Percentiles rank a stretch among this genome's conserved stretches.
Evolutionary conservation across 2,329 filamentous ascomycete species (phyloP).

Genomic region (Monosporascus sp.): DNA sequence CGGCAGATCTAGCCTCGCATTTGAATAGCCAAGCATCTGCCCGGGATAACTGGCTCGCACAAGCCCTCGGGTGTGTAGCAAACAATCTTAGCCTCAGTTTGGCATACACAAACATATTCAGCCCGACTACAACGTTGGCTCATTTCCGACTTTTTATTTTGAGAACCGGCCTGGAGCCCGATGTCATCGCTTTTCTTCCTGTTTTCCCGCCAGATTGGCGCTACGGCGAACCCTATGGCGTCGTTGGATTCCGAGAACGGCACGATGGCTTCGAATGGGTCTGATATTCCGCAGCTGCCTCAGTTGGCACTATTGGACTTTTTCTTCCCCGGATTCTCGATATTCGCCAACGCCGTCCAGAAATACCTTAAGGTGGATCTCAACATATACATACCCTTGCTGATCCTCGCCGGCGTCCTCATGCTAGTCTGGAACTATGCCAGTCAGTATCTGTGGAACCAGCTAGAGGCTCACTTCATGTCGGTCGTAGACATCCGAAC

Average conservation of each 20-base stretch:
- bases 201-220: background rate
- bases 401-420: slow-evolving; percentile 46
- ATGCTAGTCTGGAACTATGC: slow-evolving; percentile 50
- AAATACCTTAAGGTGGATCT: slow-evolving; percentile 58
- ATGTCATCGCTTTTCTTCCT: background rate
- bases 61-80: too few species aligned
- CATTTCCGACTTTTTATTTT: background rate
- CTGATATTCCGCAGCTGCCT: slow-evolving; percentile 16
- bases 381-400: slow-evolving; percentile 54
- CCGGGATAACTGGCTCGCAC: too few species aligned
- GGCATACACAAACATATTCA: too few species aligned
- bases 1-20: background rate
- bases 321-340: slow-evolving; percentile 61
- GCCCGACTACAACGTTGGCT: too few species aligned
- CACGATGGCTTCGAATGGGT: background rate
- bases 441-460: slow-evolving; percentile 39
- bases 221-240: slow-evolving; percentile 15
- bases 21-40: too few species aligned
- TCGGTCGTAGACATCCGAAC: slow-evolving; percentile 61
- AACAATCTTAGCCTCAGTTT: too few species aligned
- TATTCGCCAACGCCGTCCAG: slow-evolving; percentile 47
- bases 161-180: background rate
- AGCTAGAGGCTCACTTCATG: slow-evolving; percentile 53
- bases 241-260: slow-evolving; percentile 4
- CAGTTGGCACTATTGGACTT: slow-evolving; percentile 52